Base-by-base conservation (phyloP, 2,329 filamentous ascomycete genomes). In the Sclerotiophoma versabilis region DNA sequence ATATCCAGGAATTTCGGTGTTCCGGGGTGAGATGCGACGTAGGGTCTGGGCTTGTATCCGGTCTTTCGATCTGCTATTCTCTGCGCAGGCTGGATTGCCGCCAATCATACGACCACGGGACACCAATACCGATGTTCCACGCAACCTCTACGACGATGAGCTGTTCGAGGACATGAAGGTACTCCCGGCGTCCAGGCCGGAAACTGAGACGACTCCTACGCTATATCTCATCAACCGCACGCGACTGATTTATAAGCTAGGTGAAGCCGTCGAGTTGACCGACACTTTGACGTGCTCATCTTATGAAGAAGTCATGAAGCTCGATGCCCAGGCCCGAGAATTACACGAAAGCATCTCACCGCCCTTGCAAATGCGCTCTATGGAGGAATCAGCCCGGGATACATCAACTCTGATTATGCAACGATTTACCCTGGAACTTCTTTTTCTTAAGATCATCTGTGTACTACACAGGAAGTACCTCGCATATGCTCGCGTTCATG, bases 401-500 rank as follows among this genome's bases (percentile, higher is more conserved):
- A 87, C 85, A 0, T 80, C 83, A 2, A 83, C 82, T 19, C 67
- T 87, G 26, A 84, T 97, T 53, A 89, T 96, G 79, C 89, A 93
- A 45, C 87, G 93, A 23, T 93, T 92, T 71, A 90, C 89, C 51
- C 79, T 97, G 26, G 91, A 95, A 58, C 88, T 95, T 43, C 78
- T 97, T 5, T 96, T 92, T 70, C 87, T 96, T 60, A 96, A 96
- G 76, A 90, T 92, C 15, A 83, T 96, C 65, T 96, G 92, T 66
- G 84, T 96, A 19, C 83, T 99, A 32, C 95, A 99, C 74, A 85
- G 92, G 44, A 92, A 92, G 60, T 97, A 95, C 72, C 83, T 96
- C 53, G 81, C 85, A n/a, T 85, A 87, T 54, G 90, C 92, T 22
- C 60, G 69, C 41, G 85, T 90, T 54, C 95, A 93, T 64, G 81